Conservation (phyloP, 495 filamentous ascomycete genomes). For the Annulohypoxylon bovei region DNA sequence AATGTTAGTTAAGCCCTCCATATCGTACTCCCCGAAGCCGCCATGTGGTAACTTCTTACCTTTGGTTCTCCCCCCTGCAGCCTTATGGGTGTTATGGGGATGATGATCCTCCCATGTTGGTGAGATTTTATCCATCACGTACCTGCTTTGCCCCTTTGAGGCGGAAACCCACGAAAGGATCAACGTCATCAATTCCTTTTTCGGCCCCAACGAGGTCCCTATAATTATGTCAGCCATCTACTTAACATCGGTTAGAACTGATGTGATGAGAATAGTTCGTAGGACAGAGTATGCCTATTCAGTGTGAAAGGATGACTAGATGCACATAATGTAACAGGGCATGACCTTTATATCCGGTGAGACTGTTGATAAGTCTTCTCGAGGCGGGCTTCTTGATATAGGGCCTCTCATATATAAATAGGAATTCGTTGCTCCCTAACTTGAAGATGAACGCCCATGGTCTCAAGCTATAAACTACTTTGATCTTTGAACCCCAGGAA, state of each 20-base stretch:
- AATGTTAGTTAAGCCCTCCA: neutral
- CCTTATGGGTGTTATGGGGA: neutral
- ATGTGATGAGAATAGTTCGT: slow-evolving; percentile 14
- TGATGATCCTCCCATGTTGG: neutral
- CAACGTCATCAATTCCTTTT: slow-evolving; percentile 26
- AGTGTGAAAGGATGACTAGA: slow-evolving; percentile 22
- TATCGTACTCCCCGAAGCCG: neutral
- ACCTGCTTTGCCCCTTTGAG: neutral
- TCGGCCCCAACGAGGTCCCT: neutral
- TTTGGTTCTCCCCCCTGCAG: neutral
- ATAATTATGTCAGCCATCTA: slow-evolving; percentile 33
- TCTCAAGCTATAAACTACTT: neutral
- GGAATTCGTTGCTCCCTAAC: neutral
- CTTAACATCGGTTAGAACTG: neutral
- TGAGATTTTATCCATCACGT: neutral
- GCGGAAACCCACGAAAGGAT: slow-evolving; percentile 10
- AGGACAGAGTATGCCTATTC: slow-evolving; percentile 18
- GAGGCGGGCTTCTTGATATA: neutral
- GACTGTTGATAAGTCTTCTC: neutral
- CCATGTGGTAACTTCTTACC: neutral
- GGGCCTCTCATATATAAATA: slow-evolving; percentile 13
- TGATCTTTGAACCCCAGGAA: neutral
- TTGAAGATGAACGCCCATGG: neutral
- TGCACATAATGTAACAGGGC: slow-evolving; percentile 14
- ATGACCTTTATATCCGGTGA: slow-evolving; percentile 23